These are phyloP conservation scores for Candida coquimbonensis DNA, from an alignment of 805 yeast species.

Conservation along the genomic window DNA sequence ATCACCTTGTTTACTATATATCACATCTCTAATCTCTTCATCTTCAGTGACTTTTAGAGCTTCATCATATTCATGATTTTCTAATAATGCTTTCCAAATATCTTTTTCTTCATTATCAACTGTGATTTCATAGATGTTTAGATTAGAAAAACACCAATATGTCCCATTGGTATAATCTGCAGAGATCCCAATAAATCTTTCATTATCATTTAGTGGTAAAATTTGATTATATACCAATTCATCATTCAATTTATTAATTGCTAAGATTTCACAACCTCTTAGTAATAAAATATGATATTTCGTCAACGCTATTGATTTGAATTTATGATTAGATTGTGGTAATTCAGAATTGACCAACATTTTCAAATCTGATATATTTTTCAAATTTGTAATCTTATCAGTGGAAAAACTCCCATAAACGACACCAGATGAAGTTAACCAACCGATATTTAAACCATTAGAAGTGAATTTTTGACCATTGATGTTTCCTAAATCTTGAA, in stretches of 20 bases:
- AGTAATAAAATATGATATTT: slow-evolving; percentile 48
- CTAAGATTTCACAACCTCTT: slow-evolving; percentile 34
- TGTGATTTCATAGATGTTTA: slow-evolving; percentile 63
- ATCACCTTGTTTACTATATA: slow-evolving; percentile 50
- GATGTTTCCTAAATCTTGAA: slow-evolving; percentile 28
- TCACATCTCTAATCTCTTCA: slow-evolving; percentile 35
- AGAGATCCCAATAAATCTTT: slow-evolving; percentile 37
- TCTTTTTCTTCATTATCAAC: slow-evolving; percentile 62
- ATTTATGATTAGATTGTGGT: slow-evolving; percentile 27
- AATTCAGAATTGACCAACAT: slow-evolving; percentile 34
- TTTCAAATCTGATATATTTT: slow-evolving; percentile 28
- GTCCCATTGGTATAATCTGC: slow-evolving; percentile 49
- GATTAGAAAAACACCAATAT: slow-evolving; percentile 66
- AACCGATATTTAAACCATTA: slow-evolving; percentile 29
- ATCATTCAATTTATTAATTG: slow-evolving; percentile 46
- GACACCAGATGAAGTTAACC: slow-evolving; percentile 42
- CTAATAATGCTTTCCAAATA: slow-evolving; percentile 65
- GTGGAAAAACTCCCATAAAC: slow-evolving; percentile 32
- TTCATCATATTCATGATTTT: slow-evolving; percentile 48
- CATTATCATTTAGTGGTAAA: slow-evolving; percentile 29
- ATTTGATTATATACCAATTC: slow-evolving; percentile 36
- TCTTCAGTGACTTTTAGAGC: slow-evolving; percentile 45
- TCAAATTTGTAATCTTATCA: slow-evolving; percentile 14
- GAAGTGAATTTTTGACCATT: slow-evolving; percentile 27
- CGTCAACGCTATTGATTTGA: slow-evolving; percentile 39